These are phyloP conservation scores for Ogataea hybrid DNA, from an alignment of 1,139 yeast genomes.

Conservation along the genomic window DNA sequence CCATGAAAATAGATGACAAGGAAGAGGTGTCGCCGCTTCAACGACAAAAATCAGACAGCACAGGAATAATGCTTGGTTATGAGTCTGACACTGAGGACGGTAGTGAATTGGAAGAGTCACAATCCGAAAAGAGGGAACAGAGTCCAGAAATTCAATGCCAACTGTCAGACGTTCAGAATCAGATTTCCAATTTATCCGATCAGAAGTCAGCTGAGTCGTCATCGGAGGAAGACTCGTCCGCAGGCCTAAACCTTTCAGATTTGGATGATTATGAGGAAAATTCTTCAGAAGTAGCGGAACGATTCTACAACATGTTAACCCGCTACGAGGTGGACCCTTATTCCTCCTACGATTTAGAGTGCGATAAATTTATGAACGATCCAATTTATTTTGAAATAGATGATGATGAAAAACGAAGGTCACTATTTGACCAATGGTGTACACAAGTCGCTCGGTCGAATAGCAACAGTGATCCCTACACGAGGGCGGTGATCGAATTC, in stretches of 20 bases:
- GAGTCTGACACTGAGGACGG: constrained; percentile 14
- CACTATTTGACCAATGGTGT: constrained; percentile 43
- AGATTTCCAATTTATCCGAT: no score
- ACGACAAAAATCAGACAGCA: neutral
- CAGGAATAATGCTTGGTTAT: constrained; percentile 13
- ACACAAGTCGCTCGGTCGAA: constrained; percentile 12
- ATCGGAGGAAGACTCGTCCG: constrained; percentile 3
- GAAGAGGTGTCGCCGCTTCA: constrained; percentile 4
- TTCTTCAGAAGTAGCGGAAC: constrained; percentile 2
- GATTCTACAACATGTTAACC: constrained; percentile 12
- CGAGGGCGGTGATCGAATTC: constrained; percentile 27
- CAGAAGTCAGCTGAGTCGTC: no score
- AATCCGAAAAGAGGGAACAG: constrained; percentile 4
- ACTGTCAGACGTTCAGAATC: no score
- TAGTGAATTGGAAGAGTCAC: constrained; percentile 4
- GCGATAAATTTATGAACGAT: constrained; percentile 38
- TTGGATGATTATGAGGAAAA: constrained; percentile 11
- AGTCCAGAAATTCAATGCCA: neutral
- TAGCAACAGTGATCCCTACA: constrained; percentile 6
- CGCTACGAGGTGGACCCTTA: constrained; percentile 37
- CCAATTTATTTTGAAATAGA: constrained; percentile 40
- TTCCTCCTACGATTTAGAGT: constrained; percentile 47
- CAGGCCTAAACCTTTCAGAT: constrained; percentile 21
- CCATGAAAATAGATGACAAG: constrained; percentile 7
- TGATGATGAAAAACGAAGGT: constrained; percentile 35